These are phyloP conservation scores for Linnemannia schmuckeri DNA, from an alignment of 192 early-diverging fungal genomes.

Conservation along the genomic window DNA sequence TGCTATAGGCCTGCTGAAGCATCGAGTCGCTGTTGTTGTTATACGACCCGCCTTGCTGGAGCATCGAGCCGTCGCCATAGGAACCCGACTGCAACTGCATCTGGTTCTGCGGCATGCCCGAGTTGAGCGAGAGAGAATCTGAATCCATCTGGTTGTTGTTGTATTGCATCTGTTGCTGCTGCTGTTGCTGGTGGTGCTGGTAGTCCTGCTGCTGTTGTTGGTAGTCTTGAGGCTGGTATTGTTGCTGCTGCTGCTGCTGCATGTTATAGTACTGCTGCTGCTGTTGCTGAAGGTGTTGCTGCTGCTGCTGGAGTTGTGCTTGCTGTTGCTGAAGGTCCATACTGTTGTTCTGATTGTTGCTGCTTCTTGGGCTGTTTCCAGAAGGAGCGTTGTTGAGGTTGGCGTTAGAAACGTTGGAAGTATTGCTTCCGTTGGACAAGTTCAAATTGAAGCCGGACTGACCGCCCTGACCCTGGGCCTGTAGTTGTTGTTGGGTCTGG, in stretches of 20 bases:
- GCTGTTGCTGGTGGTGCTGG: slow-evolving; percentile 9
- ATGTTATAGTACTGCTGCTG: slow-evolving; percentile 14
- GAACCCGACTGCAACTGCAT: slow-evolving; percentile 26
- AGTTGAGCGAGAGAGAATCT: slow-evolving; percentile 20
- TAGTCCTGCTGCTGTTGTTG: slow-evolving; percentile 21
- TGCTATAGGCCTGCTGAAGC: slow-evolving; percentile 11
- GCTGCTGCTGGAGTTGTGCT: slow-evolving; percentile 17
- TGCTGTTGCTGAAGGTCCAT: slow-evolving; percentile 26
- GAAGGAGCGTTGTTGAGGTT: slow-evolving; percentile 10
- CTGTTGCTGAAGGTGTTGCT: slow-evolving; percentile 25
- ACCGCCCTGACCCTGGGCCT: slow-evolving; percentile 18
- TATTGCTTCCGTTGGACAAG: slow-evolving; percentile 31
- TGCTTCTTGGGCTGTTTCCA: slow-evolving; percentile 37
- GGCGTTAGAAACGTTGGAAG: slow-evolving; percentile 20
- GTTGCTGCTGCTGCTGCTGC: slow-evolving; percentile 19
- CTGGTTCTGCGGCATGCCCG: slow-evolving; percentile 18
- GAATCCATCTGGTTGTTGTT: slow-evolving; percentile 1
- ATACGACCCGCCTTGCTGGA: neutral
- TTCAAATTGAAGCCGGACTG: slow-evolving; percentile 26
- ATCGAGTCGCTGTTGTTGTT: neutral
- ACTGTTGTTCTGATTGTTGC: slow-evolving; percentile 19
- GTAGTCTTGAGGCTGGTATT: slow-evolving; percentile 11
- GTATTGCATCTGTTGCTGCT: slow-evolving; percentile 2
- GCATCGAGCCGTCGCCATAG: slow-evolving; percentile 17
- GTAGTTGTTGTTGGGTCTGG: slow-evolving; percentile 14